Evolutionary conservation across 306 rosid genomes (phyloP).

Genomic region (Canavalia gladiata): DNA sequence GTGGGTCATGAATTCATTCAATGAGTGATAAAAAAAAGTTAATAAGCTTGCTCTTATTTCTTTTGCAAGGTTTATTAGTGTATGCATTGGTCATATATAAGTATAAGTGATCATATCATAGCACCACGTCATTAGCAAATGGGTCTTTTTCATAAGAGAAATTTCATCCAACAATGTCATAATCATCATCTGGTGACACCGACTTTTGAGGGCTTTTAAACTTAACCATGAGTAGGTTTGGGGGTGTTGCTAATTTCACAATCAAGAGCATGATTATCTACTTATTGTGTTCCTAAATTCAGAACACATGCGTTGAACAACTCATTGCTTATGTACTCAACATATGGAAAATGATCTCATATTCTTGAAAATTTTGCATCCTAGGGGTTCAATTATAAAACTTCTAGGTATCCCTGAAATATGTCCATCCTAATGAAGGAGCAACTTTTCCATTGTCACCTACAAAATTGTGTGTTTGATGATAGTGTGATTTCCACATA

Average conservation of each 20-base stretch:
- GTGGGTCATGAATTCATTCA: constrained; percentile 48
- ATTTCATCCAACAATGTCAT: constrained; percentile 41
- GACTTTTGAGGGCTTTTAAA: constrained; percentile 51
- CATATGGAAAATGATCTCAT: constrained; percentile 51
- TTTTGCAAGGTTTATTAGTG: constrained; percentile 29
- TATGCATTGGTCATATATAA: constrained; percentile 29
- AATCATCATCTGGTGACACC: constrained; percentile 51
- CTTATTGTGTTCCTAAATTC: constrained; percentile 47
- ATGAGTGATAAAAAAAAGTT: constrained; percentile 17
- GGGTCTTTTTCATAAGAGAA: constrained; percentile 45
- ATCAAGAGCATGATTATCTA: constrained; percentile 48
- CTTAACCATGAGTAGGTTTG: constrained; percentile 46
- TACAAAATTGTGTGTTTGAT: constrained; percentile 39
- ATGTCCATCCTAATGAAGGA: constrained; percentile 44
- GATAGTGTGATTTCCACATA: constrained; percentile 27
- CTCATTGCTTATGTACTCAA: constrained; percentile 35
- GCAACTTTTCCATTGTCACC: constrained; percentile 50
- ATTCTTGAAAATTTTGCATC: constrained; percentile 20
- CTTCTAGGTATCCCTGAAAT: constrained; percentile 41
- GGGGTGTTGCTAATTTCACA: constrained; percentile 43
- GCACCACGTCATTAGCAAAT: constrained; percentile 40
- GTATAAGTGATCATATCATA: neutral
- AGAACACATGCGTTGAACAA: constrained; percentile 33
- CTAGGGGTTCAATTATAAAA: constrained; percentile 32
- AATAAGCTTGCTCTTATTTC: constrained; percentile 31